Evolutionary conservation across 495 filamentous ascomycete genomes (phyloP).

Genomic region (Pyrenula aspistea): DNA sequence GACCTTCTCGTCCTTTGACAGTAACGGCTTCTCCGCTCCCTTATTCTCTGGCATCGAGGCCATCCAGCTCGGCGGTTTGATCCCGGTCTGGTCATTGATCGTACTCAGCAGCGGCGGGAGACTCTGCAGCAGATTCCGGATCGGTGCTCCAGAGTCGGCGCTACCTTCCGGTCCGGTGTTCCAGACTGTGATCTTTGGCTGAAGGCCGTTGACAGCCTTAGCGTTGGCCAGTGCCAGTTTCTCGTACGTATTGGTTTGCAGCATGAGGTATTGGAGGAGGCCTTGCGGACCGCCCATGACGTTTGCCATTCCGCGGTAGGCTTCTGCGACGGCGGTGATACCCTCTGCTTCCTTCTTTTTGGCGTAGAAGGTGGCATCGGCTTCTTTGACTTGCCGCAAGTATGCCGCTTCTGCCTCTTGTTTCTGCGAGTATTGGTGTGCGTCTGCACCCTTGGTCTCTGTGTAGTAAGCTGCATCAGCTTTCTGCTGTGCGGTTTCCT

Average conservation of each 20-base stretch:
- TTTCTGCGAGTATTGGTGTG: conserved; percentile 42
- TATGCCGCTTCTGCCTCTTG: conserved; percentile 42
- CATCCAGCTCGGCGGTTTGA: conserved; percentile 59
- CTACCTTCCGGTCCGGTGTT: conserved; percentile 49
- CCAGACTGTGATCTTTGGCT: conserved; percentile 83
- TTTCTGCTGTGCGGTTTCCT: conserved; percentile 60
- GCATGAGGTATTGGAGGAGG: conserved; percentile 60
- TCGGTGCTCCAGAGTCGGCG: conserved; percentile 32
- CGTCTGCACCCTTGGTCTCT: conserved; percentile 39
- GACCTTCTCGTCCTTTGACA: background rate
- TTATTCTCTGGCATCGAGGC: conserved; percentile 3
- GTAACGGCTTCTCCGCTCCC: background rate
- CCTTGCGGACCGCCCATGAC: conserved; percentile 67
- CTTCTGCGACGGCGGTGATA: conserved; percentile 61
- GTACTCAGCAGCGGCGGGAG: conserved; percentile 68
- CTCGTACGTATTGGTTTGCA: conserved; percentile 25
- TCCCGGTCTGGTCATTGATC: conserved; percentile 76
- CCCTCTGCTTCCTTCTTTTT: conserved; percentile 65
- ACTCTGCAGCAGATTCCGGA: conserved; percentile 57
- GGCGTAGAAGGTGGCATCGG: conserved; percentile 47
- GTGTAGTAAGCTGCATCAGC: conserved; percentile 49
- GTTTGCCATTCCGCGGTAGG: conserved; percentile 53
- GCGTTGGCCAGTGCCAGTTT: conserved; percentile 34
- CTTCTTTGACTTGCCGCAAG: conserved; percentile 32
- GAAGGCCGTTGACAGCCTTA: conserved; percentile 57